Evolutionary conservation across 768 basidiomycete genomes (phyloP).

Genomic region (Boletus rubroflammeus): DNA sequence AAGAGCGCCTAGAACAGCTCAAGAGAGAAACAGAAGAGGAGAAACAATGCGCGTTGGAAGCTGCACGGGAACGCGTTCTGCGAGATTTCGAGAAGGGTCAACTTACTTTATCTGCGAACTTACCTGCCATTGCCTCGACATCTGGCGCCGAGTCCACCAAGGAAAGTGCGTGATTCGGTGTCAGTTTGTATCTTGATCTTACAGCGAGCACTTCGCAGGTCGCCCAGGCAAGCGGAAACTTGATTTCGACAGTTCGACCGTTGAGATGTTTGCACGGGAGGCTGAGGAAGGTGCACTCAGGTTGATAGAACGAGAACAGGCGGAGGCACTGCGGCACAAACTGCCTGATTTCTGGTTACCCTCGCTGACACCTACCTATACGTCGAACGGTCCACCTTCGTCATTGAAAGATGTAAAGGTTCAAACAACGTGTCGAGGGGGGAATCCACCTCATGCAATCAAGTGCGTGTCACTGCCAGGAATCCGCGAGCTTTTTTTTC

Average conservation of each 20-base stretch:
- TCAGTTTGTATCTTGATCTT: neutral
- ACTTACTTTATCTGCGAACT: conserved; percentile 55
- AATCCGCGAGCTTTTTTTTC: neutral
- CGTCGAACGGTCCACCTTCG: conserved; percentile 55
- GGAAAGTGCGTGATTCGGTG: conserved; percentile 32
- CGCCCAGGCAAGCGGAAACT: conserved; percentile 81
- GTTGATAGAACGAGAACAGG: conserved; percentile 81
- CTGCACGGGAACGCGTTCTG: conserved; percentile 86
- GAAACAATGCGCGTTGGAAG: conserved; percentile 58
- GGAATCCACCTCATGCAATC: conserved; percentile 72
- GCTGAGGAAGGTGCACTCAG: conserved; percentile 87
- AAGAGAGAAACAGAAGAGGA: conserved; percentile 81
- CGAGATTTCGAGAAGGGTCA: conserved; percentile 88
- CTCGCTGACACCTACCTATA: conserved; percentile 81
- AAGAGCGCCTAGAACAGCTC: conserved; percentile 68
- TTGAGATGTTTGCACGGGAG: conserved; percentile 68
- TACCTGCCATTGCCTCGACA: conserved; percentile 34
- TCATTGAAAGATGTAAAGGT: conserved; percentile 79
- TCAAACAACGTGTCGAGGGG: conserved; percentile 85
- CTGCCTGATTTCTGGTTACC: conserved; percentile 98
- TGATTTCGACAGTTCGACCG: conserved; percentile 68
- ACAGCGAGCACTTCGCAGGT: conserved; percentile 31
- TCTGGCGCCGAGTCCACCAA: conserved; percentile 34
- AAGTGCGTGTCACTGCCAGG: conserved; percentile 47
- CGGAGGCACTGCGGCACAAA: conserved; percentile 80